phyloP scores from a whole-genome alignment of 2,329 filamentous ascomycete species.

The Neurospora sp. region DNA sequence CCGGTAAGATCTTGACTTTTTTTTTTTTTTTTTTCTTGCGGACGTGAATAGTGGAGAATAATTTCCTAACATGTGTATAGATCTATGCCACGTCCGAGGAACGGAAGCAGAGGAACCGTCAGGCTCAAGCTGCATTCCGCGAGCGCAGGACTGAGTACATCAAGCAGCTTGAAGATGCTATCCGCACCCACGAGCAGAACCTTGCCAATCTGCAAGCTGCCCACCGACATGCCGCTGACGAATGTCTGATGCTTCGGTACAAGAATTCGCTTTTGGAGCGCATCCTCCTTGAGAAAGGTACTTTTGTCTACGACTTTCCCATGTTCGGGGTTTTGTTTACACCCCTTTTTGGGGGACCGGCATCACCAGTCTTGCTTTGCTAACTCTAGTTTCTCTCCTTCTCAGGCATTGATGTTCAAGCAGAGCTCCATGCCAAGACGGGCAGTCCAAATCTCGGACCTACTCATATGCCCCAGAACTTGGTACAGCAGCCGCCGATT shows the following conservation, averaged over 20 bases:
- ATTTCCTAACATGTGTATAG: constrained; percentile 33
- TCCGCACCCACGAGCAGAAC: constrained; percentile 92
- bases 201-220: constrained; percentile 87
- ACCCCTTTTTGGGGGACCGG: not conserved
- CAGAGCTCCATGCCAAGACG: constrained; percentile 86
- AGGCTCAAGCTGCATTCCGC: constrained; percentile 93
- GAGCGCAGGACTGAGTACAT: constrained; percentile 98
- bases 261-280: constrained; percentile 96
- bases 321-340: not conserved
- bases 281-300: constrained; percentile 93
- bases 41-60: constrained; percentile 4
- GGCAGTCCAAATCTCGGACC: constrained; percentile 71
- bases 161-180: constrained; percentile 95
- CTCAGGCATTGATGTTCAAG: constrained; percentile 89
- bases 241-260: constrained; percentile 96
- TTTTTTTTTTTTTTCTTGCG: not conserved
- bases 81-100: constrained; percentile 99
- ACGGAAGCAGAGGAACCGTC: constrained; percentile 91
- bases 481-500: constrained; percentile 64
- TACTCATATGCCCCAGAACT: constrained; percentile 56
- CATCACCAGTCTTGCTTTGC: not conserved
- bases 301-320: not conserved
- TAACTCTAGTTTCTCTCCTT: constrained; percentile 1
- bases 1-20: constrained; percentile 52
- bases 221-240: constrained; percentile 87